Base-by-base conservation (phyloP, 257 asterid species). In the Penstemon barbatus region DNA sequence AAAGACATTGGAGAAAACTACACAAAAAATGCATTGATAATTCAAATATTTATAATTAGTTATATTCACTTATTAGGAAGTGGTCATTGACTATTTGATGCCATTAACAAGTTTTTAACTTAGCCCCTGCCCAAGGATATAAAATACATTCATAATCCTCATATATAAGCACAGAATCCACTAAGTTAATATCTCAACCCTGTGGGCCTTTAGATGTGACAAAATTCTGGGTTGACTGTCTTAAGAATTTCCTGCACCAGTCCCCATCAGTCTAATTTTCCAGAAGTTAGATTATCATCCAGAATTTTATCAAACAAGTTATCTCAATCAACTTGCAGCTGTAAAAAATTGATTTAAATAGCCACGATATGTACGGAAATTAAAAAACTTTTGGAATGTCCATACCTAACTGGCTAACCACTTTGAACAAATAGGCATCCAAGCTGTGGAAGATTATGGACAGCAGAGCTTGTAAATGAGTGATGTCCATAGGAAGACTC, bases 401-500 rank as follows among this genome's bases (percentile, higher is more conserved):
- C 78, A 63, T 86, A 91, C 99, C 97, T 68, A 87, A 84, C 74
- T 84, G 96, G 84, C 79, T 79, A 62, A 73, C 79, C 78, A 91
- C 75, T 82, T 89, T 94, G 63, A 51, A 71, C 77, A 94, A 77
- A 84, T 94, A 94, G 78, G 96, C 76, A 78, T 94, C 96, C 83
- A 94, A 69, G 59, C 97, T 86, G 79, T 90, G 97, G 78, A 94
- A 89, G 69, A 94, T 81, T 61, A 89, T 74, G 74, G 97, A 94
- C 64, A 91, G 82, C 53, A 94, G 86, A 82, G 99, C 99, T 75
- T 91, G 97, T 74, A 94, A 82, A 87, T 94, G 99, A 48, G 95
- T 91, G 68, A 94, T 87, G 80, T 91, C 97, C 84, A 91, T 74
- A 38, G 97, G 99, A 69, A 91, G 88, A 74, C 82, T 85, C 95